phyloP scores from a whole-genome alignment of 2,329 filamentous ascomycete genomes.

The Grosmannia clavigera region DNA sequence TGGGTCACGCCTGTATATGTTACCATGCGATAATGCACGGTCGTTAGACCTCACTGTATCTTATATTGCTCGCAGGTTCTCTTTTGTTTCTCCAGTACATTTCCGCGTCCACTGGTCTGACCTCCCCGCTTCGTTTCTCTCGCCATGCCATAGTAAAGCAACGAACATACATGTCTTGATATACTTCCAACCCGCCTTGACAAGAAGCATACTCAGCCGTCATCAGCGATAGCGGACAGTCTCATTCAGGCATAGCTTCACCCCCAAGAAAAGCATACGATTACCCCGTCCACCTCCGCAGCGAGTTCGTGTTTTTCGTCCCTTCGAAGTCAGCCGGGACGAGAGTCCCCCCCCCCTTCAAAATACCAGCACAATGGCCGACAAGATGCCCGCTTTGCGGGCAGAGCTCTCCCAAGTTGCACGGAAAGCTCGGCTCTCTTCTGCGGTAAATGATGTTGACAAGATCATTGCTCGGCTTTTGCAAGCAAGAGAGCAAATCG shows the following conservation, averaged over 20 bases:
- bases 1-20: neutral
- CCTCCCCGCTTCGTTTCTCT: neutral
- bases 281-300: neutral
- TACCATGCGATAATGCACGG: neutral
- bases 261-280: neutral
- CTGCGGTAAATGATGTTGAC: slow-evolving; percentile 69
- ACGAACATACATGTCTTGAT: neutral
- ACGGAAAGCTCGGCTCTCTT: slow-evolving; percentile 54
- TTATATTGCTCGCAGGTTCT: neutral
- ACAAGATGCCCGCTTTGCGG: slow-evolving; percentile 41
- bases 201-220: neutral
- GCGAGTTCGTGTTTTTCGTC: neutral
- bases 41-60: neutral
- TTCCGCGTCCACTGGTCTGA: neutral
- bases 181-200: neutral
- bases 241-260: neutral
- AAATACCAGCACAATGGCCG: slow-evolving; percentile 7
- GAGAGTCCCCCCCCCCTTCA: neutral
- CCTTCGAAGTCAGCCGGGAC: neutral
- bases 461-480: slow-evolving; percentile 67
- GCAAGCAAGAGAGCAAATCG: slow-evolving; percentile 60
- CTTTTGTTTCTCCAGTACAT: neutral
- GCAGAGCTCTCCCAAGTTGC: slow-evolving; percentile 64
- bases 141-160: neutral
- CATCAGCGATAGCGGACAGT: neutral